Evolutionary conservation across 2,329 filamentous ascomycete species (phyloP).

Genomic region (Chrysoporthe puriensis): DNA sequence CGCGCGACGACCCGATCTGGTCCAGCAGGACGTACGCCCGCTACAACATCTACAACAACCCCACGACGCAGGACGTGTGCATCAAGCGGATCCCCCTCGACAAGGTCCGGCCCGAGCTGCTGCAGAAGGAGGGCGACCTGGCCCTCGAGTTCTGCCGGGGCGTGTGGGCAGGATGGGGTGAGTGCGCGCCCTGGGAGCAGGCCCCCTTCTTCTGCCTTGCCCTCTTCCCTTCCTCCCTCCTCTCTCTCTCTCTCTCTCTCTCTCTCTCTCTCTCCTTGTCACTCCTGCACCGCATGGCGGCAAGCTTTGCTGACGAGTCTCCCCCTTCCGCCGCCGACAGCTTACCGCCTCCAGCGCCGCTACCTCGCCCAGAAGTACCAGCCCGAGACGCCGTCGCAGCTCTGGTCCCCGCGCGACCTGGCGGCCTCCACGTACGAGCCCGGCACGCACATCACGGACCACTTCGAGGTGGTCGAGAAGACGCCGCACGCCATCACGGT

Average conservation of each 20-base stretch:
- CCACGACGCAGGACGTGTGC: conserved; percentile 66
- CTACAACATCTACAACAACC: conserved; percentile 66
- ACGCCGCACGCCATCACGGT: conserved; percentile 63
- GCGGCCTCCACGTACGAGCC: conserved; percentile 60
- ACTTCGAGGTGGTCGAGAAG: conserved; percentile 73
- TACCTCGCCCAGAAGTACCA: conserved; percentile 64
- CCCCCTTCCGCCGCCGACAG: conserved; percentile 38
- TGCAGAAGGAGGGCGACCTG: conserved; percentile 61
- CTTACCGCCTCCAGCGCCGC: conserved; percentile 61
- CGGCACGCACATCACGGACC: conserved; percentile 69
- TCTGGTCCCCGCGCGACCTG: conserved; percentile 64
- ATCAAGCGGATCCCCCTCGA: conserved; percentile 64
- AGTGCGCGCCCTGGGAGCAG: conserved; percentile 31
- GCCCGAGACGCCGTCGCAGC: conserved; percentile 58
- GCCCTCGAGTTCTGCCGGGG: conserved; percentile 69
- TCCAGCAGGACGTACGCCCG: conserved; percentile 57
- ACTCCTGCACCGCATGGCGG: too few relatives aligned
- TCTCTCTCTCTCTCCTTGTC: neutral
- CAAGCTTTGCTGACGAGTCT: neutral
- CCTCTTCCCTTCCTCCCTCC: neutral
- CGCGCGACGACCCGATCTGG: conserved; percentile 65
- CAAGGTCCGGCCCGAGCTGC: conserved; percentile 66
- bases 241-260: neutral
- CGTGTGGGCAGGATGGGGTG: conserved; percentile 69
- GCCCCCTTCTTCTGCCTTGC: neutral